Evolutionary conservation across 805 yeast genomes (phyloP), one percentile per base, ranked within the genome.

Genomic region (Candida golubevii): DNA sequence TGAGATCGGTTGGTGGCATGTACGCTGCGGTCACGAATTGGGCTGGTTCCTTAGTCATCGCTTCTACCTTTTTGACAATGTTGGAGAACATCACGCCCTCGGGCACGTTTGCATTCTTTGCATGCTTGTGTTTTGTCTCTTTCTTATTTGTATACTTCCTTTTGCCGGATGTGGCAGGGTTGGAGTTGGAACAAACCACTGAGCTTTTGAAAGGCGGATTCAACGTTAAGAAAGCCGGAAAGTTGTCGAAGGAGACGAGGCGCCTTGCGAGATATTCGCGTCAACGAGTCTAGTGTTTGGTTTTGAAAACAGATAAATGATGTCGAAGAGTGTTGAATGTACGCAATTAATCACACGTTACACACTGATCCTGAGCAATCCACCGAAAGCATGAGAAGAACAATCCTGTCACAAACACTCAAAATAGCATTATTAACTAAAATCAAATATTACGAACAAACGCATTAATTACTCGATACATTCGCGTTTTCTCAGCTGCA

Each of bases 1-100:
- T 91, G 30, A 81, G 99, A 63, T 95, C 96, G 47, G 75, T 88
- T 38, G 98, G 98, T 48, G 82, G 89, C 8, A 87, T 96, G 46
- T 83, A 80, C 58, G 89, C 97, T 1, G 88, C 97, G 10, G 91
- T 93, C 12, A 82, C 90, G 36, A 91, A 91, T 70, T 91, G 99
- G 99, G 80, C 88, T 6, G 98, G 98, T 41, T 88, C 96, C 23
- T 71, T 91, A 56, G 84, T 87, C 35, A 88, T 93, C 61, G 87
- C 97, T 1, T 79, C 96, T 2, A 86, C 97, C 0, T 91, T 90
- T 68, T 75, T 93, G 64, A 91, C 98, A 27, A 89, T 91, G 97
- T 76, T 93, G 69, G 79, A 87, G 61, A 85, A 81, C 54, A 88
- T 93, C 51, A 88, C 98, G 1, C 97, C 98, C 35, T 80, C 96